Base-by-base conservation (phyloP, 2,329 filamentous ascomycete genomes). In the Sporothrix luriei region DNA sequence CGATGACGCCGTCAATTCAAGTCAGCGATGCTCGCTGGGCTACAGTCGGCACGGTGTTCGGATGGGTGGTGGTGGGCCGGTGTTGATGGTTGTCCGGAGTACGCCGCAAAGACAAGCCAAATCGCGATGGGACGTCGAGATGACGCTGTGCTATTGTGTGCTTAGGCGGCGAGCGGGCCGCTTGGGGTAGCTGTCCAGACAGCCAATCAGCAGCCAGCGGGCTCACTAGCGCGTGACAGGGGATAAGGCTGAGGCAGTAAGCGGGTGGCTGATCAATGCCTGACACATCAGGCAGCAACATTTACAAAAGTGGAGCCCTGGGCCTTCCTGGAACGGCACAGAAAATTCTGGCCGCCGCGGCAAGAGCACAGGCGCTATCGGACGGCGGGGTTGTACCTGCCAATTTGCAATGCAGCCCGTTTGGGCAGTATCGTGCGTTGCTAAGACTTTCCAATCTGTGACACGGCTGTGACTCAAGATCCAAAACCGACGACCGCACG, bases 241-340 rank as follows among this genome's bases (percentile, higher is more conserved):
- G n/a, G 43, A 43, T 38, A 46, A 61, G 57, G 57, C 57, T 61
- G 29, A 33, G 29, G 29, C 16, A 38, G 40, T 21, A 40, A 61
- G 55, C 33, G 55, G 19, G 57, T 62, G 57, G 57, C 48, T n/a
- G 29, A 66, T 33, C 16, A 66, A 21, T 54, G 68, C 68, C 69
- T 70, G 49, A 70, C 65, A 68, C 55, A 70, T 70, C 69, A 67
- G 69, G 68, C 46, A 19, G 10, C 40, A 4, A 69, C 24, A n/a
- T 19, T 51, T 43, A 29, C 59, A 65, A 43, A 19, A 26, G 57
- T 61, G 38, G 57, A 24, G 21, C 57, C 5, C 54, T 54, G 49
- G 49, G 49, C 51, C 38, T 16, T 16, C n/a, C 38, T 13, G 51
- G 9, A 59, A 24, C 26, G 19, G 49, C 52, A 16, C 43, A 59